Conservation (phyloP, 805 yeast species). For the Pichia thaimueangensis region DNA sequence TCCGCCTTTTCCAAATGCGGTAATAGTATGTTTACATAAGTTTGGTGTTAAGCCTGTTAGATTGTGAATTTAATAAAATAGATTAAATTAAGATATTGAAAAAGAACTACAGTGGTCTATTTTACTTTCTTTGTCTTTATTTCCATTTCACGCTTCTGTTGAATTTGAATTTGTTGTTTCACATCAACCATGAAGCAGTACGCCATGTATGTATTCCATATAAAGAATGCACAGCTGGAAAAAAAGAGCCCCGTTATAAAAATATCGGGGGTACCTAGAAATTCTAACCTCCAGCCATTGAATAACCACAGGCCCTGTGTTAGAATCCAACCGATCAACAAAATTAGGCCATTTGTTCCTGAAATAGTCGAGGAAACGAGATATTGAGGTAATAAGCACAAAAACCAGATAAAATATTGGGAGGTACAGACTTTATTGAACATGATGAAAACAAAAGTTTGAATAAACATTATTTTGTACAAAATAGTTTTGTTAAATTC, state of each 20-base stretch:
- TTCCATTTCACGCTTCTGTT: too few species aligned
- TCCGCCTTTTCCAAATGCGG: too few species aligned
- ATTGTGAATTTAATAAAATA: too few species aligned
- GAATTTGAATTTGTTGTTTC: neutral
- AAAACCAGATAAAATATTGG: conserved; percentile 93
- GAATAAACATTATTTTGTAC: conserved; percentile 57
- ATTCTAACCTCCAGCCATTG: conserved; percentile 75
- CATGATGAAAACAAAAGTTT: conserved; percentile 70
- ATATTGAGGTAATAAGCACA: conserved; percentile 75
- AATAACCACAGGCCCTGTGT: conserved; percentile 75
- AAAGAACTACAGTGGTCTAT: too few species aligned
- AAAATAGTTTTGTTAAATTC: conserved; percentile 22
- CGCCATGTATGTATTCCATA: conserved; percentile 21
- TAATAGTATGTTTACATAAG: too few species aligned
- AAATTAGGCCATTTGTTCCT: conserved; percentile 34
- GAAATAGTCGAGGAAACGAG: conserved; percentile 41
- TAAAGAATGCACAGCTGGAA: conserved; percentile 22
- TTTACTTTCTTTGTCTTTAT: too few species aligned
- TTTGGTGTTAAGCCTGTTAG: too few species aligned
- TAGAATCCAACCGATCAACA: conserved; percentile 53
- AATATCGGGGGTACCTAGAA: conserved; percentile 48
- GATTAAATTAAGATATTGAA: too few species aligned
- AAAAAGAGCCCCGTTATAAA: conserved; percentile 23
- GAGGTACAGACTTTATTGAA: conserved; percentile 85
- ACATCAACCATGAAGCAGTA: conserved; percentile 19